Percentiles rank a stretch among this genome's conserved stretches.
Evolutionary conservation across 2,329 filamentous ascomycete genomes (phyloP).

Genomic region (Canariomyces notabilis): DNA sequence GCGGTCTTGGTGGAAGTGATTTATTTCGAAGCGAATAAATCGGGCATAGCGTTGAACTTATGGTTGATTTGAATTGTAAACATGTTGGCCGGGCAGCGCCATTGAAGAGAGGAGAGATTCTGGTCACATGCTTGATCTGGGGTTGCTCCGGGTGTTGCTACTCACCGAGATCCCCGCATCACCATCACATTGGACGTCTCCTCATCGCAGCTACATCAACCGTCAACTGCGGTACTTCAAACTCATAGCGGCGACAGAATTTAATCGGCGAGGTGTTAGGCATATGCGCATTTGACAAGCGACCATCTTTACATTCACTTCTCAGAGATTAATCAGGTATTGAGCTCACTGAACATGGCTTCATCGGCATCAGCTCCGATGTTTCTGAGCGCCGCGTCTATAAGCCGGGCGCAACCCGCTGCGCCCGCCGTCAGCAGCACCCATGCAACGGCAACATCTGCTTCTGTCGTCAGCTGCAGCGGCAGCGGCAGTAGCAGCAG

Average conservation of each 20-base stretch:
- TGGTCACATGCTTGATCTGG: not conserved
- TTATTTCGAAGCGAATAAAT: too few species aligned
- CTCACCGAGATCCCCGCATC: conserved; percentile 3
- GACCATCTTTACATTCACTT: conserved; percentile 2
- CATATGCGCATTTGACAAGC: not conserved
- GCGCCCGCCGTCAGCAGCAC: conserved; percentile 17
- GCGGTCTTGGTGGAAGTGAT: too few species aligned
- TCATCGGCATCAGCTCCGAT: not conserved
- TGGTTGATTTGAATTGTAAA: too few species aligned
- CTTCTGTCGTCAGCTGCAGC: not conserved
- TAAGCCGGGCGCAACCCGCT: conserved; percentile 9
- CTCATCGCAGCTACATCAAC: not conserved
- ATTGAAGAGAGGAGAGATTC: too few species aligned
- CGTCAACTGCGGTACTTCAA: too few species aligned
- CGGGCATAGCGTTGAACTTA: too few species aligned
- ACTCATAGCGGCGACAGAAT: not conserved
- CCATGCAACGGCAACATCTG: conserved; percentile 7
- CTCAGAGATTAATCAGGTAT: not conserved
- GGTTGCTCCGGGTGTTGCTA: conserved; percentile 1
- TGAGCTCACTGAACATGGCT: not conserved
- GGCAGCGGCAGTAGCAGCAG: not conserved
- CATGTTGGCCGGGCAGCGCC: too few species aligned
- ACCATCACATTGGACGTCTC: not conserved
- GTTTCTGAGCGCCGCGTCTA: conserved; percentile 1
- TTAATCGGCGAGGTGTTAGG: not conserved